Conservation (phyloP, 345 rosid genomes). For the Ceriops decandra region DNA sequence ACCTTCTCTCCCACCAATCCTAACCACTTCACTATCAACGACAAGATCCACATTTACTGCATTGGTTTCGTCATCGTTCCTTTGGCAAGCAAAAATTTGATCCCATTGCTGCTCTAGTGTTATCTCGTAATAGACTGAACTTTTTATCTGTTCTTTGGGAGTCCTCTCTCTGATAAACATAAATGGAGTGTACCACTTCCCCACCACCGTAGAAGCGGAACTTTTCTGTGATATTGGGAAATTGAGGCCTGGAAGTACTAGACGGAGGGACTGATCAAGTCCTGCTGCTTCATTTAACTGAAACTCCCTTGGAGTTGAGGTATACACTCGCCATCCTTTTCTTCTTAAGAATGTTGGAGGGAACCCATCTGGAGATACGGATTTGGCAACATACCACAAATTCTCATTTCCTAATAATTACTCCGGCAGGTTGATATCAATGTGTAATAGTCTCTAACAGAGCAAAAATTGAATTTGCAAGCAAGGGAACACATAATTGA, state of each 20-base stretch:
- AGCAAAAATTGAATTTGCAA: no score
- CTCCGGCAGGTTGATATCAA: no score
- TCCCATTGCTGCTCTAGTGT: slow-evolving; percentile 22
- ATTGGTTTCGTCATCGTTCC: background rate
- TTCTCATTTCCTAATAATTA: no score
- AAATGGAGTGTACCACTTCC: slow-evolving; percentile 27
- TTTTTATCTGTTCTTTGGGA: slow-evolving; percentile 10
- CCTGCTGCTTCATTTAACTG: slow-evolving; percentile 23
- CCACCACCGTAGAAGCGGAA: slow-evolving; percentile 4
- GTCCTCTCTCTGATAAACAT: slow-evolving; percentile 17
- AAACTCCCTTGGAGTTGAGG: slow-evolving; percentile 10
- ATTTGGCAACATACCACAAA: background rate
- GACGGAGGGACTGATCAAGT: slow-evolving; percentile 9
- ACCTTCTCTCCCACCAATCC: background rate
- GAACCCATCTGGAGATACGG: slow-evolving; percentile 12
- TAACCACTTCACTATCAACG: background rate
- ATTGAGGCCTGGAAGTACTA: slow-evolving; percentile 14
- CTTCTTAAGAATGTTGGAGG: slow-evolving; percentile 18
- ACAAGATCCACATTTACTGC: slow-evolving; percentile 7
- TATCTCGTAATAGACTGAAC: slow-evolving; percentile 16
- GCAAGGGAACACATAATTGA: no score
- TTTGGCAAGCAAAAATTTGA: slow-evolving; percentile 1
- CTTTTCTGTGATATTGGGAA: slow-evolving; percentile 3
- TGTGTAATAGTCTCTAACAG: no score
- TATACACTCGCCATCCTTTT: slow-evolving; percentile 11